A percentile compares a stretch with the other conserved stretches of the same genome.
Evolutionary conservation across 2,329 filamentous ascomycete species (phyloP).

Genomic region (Alternaria dauci): DNA sequence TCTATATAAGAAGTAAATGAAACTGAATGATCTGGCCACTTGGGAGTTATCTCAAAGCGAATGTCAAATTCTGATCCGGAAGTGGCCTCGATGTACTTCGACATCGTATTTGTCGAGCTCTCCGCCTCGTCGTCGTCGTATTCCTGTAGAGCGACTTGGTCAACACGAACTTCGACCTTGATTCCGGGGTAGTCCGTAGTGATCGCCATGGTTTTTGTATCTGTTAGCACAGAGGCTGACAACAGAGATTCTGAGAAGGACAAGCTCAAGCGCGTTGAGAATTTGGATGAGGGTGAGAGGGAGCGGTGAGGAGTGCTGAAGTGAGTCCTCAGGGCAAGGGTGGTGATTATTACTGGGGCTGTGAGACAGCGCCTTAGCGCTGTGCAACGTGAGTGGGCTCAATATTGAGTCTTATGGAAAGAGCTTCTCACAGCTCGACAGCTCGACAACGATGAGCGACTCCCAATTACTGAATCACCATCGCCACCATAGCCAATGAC

Average conservation of each 20-base stretch:
- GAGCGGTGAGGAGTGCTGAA: not conserved
- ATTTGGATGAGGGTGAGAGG: not conserved
- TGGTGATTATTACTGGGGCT: not conserved
- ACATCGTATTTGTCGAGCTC: constrained; percentile 9
- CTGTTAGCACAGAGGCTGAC: not conserved
- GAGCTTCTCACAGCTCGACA: not conserved
- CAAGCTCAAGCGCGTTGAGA: not conserved
- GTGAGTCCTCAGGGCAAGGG: not conserved
- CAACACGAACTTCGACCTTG: constrained; percentile 28
- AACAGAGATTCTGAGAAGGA: not conserved
- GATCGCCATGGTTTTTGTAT: constrained; percentile 31
- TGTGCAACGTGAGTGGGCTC: not conserved
- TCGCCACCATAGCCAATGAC: too few species aligned
- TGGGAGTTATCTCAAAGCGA: constrained; percentile 6
- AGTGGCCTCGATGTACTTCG: constrained; percentile 44
- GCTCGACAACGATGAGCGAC: too few species aligned
- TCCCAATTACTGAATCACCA: too few species aligned
- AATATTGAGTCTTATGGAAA: not conserved
- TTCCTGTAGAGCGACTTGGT: constrained; percentile 32
- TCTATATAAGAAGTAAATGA: not conserved
- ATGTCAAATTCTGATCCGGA: constrained; percentile 19
- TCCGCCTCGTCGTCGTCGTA: constrained; percentile 37
- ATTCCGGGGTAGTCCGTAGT: constrained; percentile 18
- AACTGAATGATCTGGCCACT: not conserved
- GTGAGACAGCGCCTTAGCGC: not conserved